Conservation (phyloP, 352 stramenopile genomes). For the Phytophthora rubi region DNA sequence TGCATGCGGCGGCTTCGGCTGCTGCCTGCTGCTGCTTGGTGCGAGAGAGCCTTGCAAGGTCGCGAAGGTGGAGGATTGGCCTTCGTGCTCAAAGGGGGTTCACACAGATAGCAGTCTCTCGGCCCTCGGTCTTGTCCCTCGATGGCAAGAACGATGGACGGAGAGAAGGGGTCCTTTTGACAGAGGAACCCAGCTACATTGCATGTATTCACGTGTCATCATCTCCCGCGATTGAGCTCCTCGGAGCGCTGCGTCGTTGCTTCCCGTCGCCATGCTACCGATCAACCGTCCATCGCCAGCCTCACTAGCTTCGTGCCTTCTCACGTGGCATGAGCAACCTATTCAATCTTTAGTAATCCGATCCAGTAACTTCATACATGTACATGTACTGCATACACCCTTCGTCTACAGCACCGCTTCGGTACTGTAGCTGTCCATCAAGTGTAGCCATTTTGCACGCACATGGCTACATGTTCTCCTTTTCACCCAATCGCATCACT, state of each 20-base stretch:
- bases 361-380: constrained; percentile 56
- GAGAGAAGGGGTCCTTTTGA: constrained; percentile 26
- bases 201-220: constrained; percentile 32
- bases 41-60: constrained; percentile 52
- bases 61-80: constrained; percentile 63
- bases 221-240: constrained; percentile 33
- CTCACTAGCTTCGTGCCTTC: constrained; percentile 19
- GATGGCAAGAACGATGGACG: constrained; percentile 1
- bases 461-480: constrained; percentile 5
- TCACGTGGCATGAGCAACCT: constrained; percentile 45
- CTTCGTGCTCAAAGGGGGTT: constrained; percentile 74
- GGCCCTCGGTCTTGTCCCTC: constrained; percentile 6
- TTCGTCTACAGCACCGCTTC: neutral
- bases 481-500: constrained; percentile 25
- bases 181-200: constrained; percentile 22
- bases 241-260: constrained; percentile 20
- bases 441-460: neutral
- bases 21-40: constrained; percentile 15
- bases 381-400: constrained; percentile 1
- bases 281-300: constrained; percentile 15
- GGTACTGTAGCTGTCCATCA: neutral
- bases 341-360: constrained; percentile 86
- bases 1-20: constrained; percentile 6
- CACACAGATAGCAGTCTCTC: constrained; percentile 49
- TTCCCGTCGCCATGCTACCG: constrained; percentile 20